These are phyloP conservation scores for Ceratobasidium sp. DNA, from an alignment of 1,284 basidiomycete species.

Conservation along the genomic window DNA sequence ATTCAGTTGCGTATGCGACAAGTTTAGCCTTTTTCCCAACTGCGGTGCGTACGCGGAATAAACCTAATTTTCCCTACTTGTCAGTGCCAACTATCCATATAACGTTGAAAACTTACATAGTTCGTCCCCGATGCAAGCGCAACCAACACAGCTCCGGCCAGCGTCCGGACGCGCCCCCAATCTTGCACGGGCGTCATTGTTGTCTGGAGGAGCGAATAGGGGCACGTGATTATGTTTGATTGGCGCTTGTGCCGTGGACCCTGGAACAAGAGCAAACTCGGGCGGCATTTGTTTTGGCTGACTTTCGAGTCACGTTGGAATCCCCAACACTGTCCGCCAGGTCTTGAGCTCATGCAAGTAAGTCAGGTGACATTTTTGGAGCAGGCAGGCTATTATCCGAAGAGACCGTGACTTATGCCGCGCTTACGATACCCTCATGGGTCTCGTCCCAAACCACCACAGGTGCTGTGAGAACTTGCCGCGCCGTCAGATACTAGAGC, in stretches of 20 bases:
- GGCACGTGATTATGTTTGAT: conserved; percentile 24
- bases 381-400: too few species aligned
- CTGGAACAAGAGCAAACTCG: background rate
- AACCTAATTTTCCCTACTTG: conserved; percentile 10
- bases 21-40: conserved; percentile 32
- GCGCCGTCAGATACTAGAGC: too few species aligned
- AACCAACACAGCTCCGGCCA: conserved; percentile 42
- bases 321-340: too few species aligned
- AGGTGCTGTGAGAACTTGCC: too few species aligned
- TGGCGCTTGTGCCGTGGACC: background rate
- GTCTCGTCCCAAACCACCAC: too few species aligned
- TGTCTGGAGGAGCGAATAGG: background rate
- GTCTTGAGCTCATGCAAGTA: too few species aligned
- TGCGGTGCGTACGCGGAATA: conserved; percentile 43
- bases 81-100: background rate
- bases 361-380: too few species aligned
- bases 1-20: conserved; percentile 80
- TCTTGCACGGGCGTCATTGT: conserved; percentile 32
- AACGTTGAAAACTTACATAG: conserved; percentile 40
- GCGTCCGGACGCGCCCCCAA: conserved; percentile 36
- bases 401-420: too few species aligned
- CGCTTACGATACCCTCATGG: too few species aligned
- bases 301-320: too few species aligned
- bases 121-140: conserved; percentile 46
- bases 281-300: background rate